These are phyloP conservation scores for Cyberlindnera saturnus DNA, from an alignment of 805 yeast genomes.

Conservation along the genomic window DNA sequence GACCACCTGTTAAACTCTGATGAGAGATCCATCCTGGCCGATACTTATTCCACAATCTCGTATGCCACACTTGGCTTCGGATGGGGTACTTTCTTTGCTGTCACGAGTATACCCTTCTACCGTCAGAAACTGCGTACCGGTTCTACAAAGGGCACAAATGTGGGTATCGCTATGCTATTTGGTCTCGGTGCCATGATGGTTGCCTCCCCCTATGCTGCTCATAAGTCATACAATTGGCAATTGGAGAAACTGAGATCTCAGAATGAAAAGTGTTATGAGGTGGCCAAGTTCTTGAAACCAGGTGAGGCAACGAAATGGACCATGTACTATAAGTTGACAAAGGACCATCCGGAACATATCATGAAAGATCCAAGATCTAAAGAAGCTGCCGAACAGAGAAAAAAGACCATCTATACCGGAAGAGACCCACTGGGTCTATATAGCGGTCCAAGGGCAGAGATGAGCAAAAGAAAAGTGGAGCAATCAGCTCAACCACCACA, in stretches of 20 bases:
- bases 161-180: conserved; percentile 34
- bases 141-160: conserved; percentile 31
- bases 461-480: conserved; percentile 6
- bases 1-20: conserved; percentile 36
- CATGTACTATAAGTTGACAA: conserved; percentile 45
- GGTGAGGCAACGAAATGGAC: conserved; percentile 38
- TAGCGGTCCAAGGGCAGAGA: conserved; percentile 26
- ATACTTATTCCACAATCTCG: conserved; percentile 31
- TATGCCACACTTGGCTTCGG: conserved; percentile 31
- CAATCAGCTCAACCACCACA: neutral
- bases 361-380: conserved; percentile 49
- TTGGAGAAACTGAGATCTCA: conserved; percentile 25
- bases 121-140: conserved; percentile 29
- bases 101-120: conserved; percentile 38
- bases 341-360: conserved; percentile 43
- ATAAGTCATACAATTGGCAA: conserved; percentile 27
- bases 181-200: conserved; percentile 36
- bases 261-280: conserved; percentile 28
- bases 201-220: conserved; percentile 27
- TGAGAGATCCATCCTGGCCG: conserved; percentile 38
- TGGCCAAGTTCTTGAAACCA: conserved; percentile 24
- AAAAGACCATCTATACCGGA: conserved; percentile 26
- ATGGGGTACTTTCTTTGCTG: conserved; percentile 34
- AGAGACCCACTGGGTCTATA: conserved; percentile 34
- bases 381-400: conserved; percentile 24